Percentiles rank a stretch among this genome's conserved stretches.
These are phyloP conservation scores for Nitzschia sp. DNA, from an alignment of 108 stramenopile genomes.

Conservation along the genomic window DNA sequence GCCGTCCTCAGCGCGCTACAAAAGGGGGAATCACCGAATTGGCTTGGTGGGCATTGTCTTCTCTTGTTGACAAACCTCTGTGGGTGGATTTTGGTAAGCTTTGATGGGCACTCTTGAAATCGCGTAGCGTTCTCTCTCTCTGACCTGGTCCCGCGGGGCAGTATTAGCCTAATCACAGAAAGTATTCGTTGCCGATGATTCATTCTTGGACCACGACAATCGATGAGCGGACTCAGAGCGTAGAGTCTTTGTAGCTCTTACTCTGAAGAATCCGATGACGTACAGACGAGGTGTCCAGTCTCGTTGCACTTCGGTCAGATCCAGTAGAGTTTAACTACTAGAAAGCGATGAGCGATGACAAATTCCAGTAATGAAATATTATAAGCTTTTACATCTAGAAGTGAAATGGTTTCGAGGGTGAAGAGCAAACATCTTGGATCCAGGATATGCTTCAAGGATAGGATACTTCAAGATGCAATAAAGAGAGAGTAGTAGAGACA, in stretches of 20 bases:
- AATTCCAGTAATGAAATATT: neutral
- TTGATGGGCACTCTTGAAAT: no score
- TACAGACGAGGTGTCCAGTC: neutral
- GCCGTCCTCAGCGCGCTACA: no score
- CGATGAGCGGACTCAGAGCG: neutral
- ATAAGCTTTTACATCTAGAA: neutral
- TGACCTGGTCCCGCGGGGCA: no score
- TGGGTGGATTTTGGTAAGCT: no score
- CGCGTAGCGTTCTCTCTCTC: no score
- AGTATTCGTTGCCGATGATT: no score
- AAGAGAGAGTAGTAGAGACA: neutral
- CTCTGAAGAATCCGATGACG: neutral
- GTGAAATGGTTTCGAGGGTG: neutral
- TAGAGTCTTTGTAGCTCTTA: neutral
- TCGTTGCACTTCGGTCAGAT: no score
- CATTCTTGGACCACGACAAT: neutral
- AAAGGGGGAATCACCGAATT: no score
- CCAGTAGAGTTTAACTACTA: neutral
- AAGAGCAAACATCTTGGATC: conserved; percentile 1
- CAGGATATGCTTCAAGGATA: neutral
- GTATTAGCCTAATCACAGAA: no score
- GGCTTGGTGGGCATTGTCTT: no score
- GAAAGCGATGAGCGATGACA: neutral
- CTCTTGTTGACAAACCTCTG: no score
- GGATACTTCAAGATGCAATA: neutral